Conservation (phyloP, 345 rosid species). For the Salix purpurea region DNA sequence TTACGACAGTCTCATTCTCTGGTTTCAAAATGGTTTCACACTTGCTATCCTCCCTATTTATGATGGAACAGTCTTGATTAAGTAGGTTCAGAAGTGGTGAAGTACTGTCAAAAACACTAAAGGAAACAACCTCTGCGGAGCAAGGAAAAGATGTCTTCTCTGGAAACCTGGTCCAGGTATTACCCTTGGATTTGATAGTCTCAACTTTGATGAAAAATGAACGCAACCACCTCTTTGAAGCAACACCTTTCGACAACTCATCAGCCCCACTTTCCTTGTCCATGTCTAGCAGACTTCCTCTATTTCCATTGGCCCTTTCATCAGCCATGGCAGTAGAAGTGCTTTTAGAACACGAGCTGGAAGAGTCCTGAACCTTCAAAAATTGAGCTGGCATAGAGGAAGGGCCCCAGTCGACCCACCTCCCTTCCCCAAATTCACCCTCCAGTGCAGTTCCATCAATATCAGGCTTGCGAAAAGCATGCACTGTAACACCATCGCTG, state of each 20-base stretch:
- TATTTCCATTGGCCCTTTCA: slow-evolving; percentile 17
- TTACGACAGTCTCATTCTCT: slow-evolving; percentile 27
- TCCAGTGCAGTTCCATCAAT: slow-evolving; percentile 30
- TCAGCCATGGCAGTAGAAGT: slow-evolving; percentile 22
- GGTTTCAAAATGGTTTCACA: slow-evolving; percentile 23
- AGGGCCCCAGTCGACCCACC: slow-evolving; percentile 97
- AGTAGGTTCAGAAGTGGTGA: slow-evolving; percentile 40
- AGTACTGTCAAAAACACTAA: slow-evolving; percentile 49
- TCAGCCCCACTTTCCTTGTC: slow-evolving; percentile 21
- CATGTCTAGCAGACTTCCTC: slow-evolving; percentile 14
- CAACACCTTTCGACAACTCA: slow-evolving; percentile 29
- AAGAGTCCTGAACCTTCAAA: slow-evolving; percentile 19
- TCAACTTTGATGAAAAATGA: slow-evolving; percentile 64
- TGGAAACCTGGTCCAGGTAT: slow-evolving; percentile 62
- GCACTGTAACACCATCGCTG: slow-evolving; percentile 62
- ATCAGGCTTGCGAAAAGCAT: slow-evolving; percentile 61
- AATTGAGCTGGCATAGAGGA: slow-evolving; percentile 21
- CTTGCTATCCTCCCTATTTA: slow-evolving; percentile 21
- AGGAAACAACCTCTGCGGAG: slow-evolving; percentile 81
- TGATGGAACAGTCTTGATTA: slow-evolving; percentile 27
- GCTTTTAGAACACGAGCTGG: slow-evolving; percentile 26
- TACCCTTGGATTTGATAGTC: slow-evolving; percentile 55
- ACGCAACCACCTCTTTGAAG: slow-evolving; percentile 69
- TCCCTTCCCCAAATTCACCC: slow-evolving; percentile 53
- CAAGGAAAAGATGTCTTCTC: slow-evolving; percentile 57